Evolutionary conservation across 306 rosid species (phyloP).

Genomic region (Begonia loranthoides): DNA sequence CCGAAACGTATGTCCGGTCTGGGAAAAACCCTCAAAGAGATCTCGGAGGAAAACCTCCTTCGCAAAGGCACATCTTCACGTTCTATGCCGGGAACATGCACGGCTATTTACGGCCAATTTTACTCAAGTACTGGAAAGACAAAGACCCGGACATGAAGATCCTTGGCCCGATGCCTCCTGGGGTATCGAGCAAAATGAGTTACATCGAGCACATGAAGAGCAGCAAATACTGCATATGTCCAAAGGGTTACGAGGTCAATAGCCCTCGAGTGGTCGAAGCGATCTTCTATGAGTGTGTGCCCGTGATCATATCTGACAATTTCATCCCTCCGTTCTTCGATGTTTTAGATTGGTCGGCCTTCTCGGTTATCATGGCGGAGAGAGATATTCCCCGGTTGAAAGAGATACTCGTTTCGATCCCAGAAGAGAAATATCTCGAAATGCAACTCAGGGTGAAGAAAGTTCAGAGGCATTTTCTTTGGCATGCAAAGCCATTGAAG

Average conservation of each 20-base stretch:
- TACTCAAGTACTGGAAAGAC: conserved; percentile 80
- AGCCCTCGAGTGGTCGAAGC: conserved; percentile 90
- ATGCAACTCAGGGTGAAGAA: conserved; percentile 71
- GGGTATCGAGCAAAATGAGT: conserved; percentile 67
- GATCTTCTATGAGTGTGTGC: conserved; percentile 78
- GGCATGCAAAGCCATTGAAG: conserved; percentile 77
- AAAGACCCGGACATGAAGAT: conserved; percentile 73
- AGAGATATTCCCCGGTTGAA: conserved; percentile 72
- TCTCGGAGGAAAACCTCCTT: conserved; percentile 75
- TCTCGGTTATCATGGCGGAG: conserved; percentile 74
- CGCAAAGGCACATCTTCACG: conserved; percentile 54
- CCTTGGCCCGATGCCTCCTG: conserved; percentile 70
- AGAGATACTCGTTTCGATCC: conserved; percentile 51
- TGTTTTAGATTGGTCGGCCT: conserved; percentile 78
- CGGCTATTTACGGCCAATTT: conserved; percentile 62
- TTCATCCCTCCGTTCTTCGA: conserved; percentile 91
- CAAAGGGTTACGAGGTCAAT: conserved; percentile 91
- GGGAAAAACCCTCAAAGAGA: conserved; percentile 61
- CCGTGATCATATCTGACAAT: conserved; percentile 95
- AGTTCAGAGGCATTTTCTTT: conserved; percentile 79
- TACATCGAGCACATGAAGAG: conserved; percentile 84
- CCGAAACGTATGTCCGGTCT: conserved; percentile 71
- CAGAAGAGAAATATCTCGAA: conserved; percentile 56
- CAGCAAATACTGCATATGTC: conserved; percentile 89
- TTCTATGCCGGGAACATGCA: conserved; percentile 86